phyloP scores from a whole-genome alignment of 352 stramenopile genomes.

The Thalassiosira hispida region DNA sequence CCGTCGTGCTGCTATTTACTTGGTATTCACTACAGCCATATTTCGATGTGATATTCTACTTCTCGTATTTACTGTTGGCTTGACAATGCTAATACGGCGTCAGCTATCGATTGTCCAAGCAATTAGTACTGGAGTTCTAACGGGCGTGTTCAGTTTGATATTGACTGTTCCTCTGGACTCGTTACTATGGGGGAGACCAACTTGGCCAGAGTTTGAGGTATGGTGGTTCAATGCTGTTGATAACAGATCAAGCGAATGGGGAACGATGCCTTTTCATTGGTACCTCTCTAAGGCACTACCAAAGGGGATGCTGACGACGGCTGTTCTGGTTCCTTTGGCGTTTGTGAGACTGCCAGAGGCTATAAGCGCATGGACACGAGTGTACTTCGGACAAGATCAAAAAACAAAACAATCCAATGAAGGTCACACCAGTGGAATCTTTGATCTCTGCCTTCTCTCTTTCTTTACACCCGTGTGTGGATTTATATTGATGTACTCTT shows the following conservation, averaged over 20 bases:
- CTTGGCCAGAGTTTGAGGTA: conserved; percentile 98
- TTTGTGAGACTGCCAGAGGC: conserved; percentile 54
- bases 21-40: conserved; percentile 93
- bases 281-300: conserved; percentile 95
- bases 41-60: conserved; percentile 97
- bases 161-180: conserved; percentile 92
- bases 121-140: conserved; percentile 86
- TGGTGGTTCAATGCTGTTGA: conserved; percentile 96
- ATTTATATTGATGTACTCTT: conserved; percentile 95
- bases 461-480: conserved; percentile 72
- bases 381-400: conserved; percentile 11
- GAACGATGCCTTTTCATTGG: conserved; percentile 94
- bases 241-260: conserved; percentile 97
- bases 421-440: background rate
- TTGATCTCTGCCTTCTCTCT: conserved; percentile 67
- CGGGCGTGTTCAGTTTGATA: conserved; percentile 84
- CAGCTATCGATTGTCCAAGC: conserved; percentile 87
- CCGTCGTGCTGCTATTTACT: conserved; percentile 81
- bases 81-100: conserved; percentile 89
- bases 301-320: conserved; percentile 87
- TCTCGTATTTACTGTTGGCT: conserved; percentile 91
- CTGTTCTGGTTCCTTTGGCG: conserved; percentile 87
- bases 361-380: conserved; percentile 22
- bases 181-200: conserved; percentile 90
- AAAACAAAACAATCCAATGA: background rate